Conservation (phyloP, 2,329 filamentous ascomycete genomes). For the Hymenoscyphus fructigenus region DNA sequence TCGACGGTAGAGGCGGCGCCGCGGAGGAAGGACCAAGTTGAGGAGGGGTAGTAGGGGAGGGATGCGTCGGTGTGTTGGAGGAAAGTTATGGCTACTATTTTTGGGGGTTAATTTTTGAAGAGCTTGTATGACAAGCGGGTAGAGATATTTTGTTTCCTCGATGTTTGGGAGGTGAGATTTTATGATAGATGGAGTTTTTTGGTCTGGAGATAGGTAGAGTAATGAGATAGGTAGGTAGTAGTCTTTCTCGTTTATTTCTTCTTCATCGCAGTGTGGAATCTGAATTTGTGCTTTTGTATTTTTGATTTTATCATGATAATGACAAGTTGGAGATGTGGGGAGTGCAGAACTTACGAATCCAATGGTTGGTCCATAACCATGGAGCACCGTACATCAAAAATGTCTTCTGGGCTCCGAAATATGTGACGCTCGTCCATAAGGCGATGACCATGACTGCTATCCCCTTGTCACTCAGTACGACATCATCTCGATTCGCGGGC, state of each 20-base stretch:
- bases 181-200: too few relatives aligned
- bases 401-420: slow-evolving; percentile 55
- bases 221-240: not conserved
- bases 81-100: slow-evolving; percentile 70
- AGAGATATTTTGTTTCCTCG: not conserved
- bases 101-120: slow-evolving; percentile 20
- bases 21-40: slow-evolving; percentile 59
- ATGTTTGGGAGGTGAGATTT: not conserved
- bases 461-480: slow-evolving; percentile 60
- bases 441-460: slow-evolving; percentile 48
- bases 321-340: not conserved
- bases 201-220: not conserved
- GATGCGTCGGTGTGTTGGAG: slow-evolving; percentile 65
- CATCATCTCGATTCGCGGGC: slow-evolving; percentile 51
- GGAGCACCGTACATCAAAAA: slow-evolving; percentile 62
- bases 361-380: slow-evolving; percentile 69
- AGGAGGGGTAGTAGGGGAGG: slow-evolving; percentile 58
- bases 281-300: not conserved
- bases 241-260: not conserved
- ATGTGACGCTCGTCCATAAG: slow-evolving; percentile 38
- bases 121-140: not conserved
- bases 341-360: slow-evolving; percentile 52
- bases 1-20: slow-evolving; percentile 62
- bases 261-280: not conserved
- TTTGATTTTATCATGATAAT: not conserved